Conservation (phyloP, 345 rosid genomes). For the Brassica juncea region DNA sequence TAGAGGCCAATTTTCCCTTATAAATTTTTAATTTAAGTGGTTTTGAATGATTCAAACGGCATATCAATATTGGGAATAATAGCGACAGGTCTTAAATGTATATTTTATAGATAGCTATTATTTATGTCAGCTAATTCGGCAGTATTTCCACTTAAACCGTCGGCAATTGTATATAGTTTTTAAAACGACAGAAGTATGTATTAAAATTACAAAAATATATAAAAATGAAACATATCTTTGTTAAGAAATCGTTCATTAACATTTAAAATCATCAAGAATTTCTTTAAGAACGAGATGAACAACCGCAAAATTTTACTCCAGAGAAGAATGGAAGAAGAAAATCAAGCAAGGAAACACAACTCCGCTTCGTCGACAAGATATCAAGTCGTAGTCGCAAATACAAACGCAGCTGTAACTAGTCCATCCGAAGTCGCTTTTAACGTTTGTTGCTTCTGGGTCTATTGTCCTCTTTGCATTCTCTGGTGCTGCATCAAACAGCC, state of each 20-base stretch:
- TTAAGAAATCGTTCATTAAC: conserved; percentile 4
- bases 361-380: conserved; percentile 8
- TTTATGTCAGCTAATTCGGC: too few species aligned
- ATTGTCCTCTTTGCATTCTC: conserved; percentile 59
- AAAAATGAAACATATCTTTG: neutral
- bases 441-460: conserved; percentile 56
- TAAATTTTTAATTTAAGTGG: neutral
- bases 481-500: conserved; percentile 63
- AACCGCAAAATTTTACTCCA: conserved; percentile 21
- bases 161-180: conserved; percentile 9
- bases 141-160: conserved; percentile 27
- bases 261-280: conserved; percentile 7
- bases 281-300: conserved; percentile 30
- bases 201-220: neutral
- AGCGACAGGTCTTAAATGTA: neutral
- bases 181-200: conserved; percentile 17
- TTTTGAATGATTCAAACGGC: neutral
- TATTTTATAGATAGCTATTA: too few species aligned
- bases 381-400: neutral
- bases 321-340: conserved; percentile 17
- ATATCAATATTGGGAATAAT: neutral
- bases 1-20: too few species aligned
- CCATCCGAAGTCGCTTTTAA: conserved; percentile 55
- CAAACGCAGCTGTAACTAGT: conserved; percentile 28
- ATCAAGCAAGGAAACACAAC: conserved; percentile 7